Evolutionary conservation across 202 grass and related monocot genomes (phyloP), one percentile per base, ranked within the genome.

Genomic region (Saccharum hybrid): DNA sequence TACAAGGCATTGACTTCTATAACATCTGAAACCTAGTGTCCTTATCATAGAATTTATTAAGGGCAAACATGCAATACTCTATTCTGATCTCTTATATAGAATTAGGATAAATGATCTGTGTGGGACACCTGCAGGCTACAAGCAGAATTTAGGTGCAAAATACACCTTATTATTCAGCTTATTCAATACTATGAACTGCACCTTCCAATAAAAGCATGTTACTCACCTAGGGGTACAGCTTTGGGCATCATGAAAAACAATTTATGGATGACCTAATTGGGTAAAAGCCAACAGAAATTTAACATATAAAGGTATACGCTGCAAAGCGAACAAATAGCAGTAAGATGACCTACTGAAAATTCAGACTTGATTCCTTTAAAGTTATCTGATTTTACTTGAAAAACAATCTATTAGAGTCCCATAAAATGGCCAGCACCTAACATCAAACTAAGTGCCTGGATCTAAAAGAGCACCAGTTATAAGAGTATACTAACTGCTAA

Each of bases 21-120:
- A 71, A 52, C 54, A 76, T 43, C 39, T 63, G 41, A 75, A 76
- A 64, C 11, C 21, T 70, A 11, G n/a, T 76, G 10, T 66, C 67
- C 18, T 28, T 79, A 52, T 54, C 31, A 69, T 87, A 87, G 51
- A 57, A 71, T 66, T 3, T 38, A 68, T 6, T 68, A 70, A 70
- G 63, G 34, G 51, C 40, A 82, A 64, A 33, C 28, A 62, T 45
- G 66, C 14, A 36, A 76, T 41, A 87, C 16, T 82, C 36, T 76
- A 37, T 64, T 70, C 43, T 82, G 31, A 40, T 82, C 56, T 87
- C 65, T 52, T 38, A 42, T 21, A 41, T 8, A 77, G 13, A 63
- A 77, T 57, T 22, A 69, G 45, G 38, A 54, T n/a, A 49, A 51
- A 62, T 69, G 39, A 65, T 40, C 51, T 48, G 52, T 28, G 10